Base-by-base conservation (phyloP, 2,329 filamentous ascomycete genomes). In the Colletotrichum viniferum region DNA sequence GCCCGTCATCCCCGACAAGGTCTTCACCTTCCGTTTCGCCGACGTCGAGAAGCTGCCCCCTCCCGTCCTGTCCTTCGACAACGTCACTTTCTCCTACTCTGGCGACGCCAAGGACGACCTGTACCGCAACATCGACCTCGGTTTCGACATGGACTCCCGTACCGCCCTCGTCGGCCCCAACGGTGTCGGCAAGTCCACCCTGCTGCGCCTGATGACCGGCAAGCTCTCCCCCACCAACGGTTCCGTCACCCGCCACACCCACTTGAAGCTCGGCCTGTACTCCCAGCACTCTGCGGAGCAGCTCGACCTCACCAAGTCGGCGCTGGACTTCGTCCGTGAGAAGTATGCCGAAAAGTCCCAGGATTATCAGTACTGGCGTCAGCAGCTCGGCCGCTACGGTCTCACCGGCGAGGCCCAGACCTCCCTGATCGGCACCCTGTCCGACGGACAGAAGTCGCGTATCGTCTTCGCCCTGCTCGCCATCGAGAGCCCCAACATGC, bases 31-130 rank as follows among this genome's bases (percentile, higher is more conserved):
- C 94, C 94, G 96, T 82, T 99, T 99, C 86, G 97, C 97, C 79
- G 96, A 98, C 82, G 97, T 98, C 69, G 97, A 99, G 85, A 99
- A 99, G 91, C 93, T 99, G n/a, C 97, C 97, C 14, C 97, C 97
- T 69, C 97, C 97, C 52, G 97, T 99, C 61, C 88, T 99, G 80
- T 96, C 97, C 12, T 98, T 99, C 82, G 97, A 99, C 87, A 91
- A 98, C 80, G 97, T 99, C 80, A 98, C 96, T 73, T 99, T 99
- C 89, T 98, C 96, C 58, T 99, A 99, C 91, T 98, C 95, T 71
- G 97, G 97, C 77, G 92, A 98, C 16, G 82, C 92, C 70, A 93
- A 95, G 82, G 97, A 99, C 84, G 97, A 98, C 84, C 90, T 99
- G 70, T 99, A 99, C 90, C 95, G 96, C 86, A 92, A 98, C 88